phyloP scores from a whole-genome alignment of 257 asterid species.

The Haberlea rhodopensis region DNA sequence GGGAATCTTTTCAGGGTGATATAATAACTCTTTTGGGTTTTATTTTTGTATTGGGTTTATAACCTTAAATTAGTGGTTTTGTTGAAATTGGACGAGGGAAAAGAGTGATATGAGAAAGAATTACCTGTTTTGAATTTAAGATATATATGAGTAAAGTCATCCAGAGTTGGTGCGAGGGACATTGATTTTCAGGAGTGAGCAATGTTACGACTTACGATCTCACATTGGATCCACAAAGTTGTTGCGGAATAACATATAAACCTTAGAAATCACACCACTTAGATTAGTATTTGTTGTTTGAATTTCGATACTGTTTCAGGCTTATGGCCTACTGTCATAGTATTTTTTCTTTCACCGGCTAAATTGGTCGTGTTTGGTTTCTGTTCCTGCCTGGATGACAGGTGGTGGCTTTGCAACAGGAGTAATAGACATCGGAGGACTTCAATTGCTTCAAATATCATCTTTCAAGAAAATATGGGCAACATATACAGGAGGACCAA shows the following conservation, averaged over 20 bases:
- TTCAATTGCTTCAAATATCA: constrained; percentile 48
- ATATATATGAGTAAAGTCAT: not conserved
- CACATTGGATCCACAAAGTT: not conserved
- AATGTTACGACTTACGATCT: too few relatives aligned
- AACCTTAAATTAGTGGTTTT: not conserved
- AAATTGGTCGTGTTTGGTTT: not conserved
- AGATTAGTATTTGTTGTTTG: not conserved
- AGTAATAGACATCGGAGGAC: constrained; percentile 73
- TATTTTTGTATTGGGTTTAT: not conserved
- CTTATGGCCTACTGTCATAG: not conserved
- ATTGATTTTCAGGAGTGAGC: not conserved
- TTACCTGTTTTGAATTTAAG: not conserved
- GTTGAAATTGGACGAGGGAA: not conserved
- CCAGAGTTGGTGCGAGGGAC: too few relatives aligned
- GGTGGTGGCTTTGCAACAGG: constrained; percentile 67
- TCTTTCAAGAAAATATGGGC: constrained; percentile 55
- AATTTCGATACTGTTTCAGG: too few relatives aligned
- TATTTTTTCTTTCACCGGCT: not conserved
- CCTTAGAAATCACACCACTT: not conserved
- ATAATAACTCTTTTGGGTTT: too few relatives aligned
- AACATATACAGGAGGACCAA: constrained; percentile 47
- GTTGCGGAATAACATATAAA: not conserved
- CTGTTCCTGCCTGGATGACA: constrained; percentile 14
- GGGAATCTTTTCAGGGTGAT: not conserved
- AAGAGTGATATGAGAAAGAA: not conserved